Evolutionary conservation across 1,284 basidiomycete genomes (phyloP), one percentile per base, ranked within the genome.

Genomic region (Afroboletus lepidellus): DNA sequence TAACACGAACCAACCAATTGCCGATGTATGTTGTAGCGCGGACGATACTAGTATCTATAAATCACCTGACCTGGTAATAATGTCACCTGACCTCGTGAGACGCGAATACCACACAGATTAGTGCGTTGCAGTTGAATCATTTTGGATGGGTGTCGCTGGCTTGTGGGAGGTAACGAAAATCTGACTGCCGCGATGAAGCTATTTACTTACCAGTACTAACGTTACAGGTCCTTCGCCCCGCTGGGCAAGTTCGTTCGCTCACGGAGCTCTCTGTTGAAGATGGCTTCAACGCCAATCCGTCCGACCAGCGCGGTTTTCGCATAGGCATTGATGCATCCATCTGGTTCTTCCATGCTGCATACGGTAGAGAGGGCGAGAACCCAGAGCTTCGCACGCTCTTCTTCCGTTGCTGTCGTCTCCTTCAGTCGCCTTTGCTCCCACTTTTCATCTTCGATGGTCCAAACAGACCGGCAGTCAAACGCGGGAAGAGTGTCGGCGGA

Each of bases 391-490:
- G 88, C 30, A 90, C 85, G 0, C 70, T 90, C 3, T 90, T 90
- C 71, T 90, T 89, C 62, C 80, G 84, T 37, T 87, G 85, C 65
- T 81, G 84, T 27, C 81, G 81, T 12, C 79, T 98, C 3, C 80
- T 92, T 62, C 79, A 79, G 48, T 79, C 84, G 13, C 93, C 94
- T 0, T 82, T 96, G 56, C 78, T 94, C 20, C 92, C 92, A 0
- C 75, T 98, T 2, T 97, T 98, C 69, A 92, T 98, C 1, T 98
- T 98, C 64, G 95, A 99, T 70, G 96, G 96, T 0, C 88, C 91
- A 0, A 79, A 85, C 47, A 80, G 94, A 45, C 96, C 96, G 0
- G 75, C 78, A 3, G 72, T 87, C 60, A 99, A 99, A 73, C 78
- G 94, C 25, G 87, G 87, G 9, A 90, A 89, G 70, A 75, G 78